phyloP scores from a whole-genome alignment of 495 filamentous ascomycete genomes.

The Penicillium crystallinum region DNA sequence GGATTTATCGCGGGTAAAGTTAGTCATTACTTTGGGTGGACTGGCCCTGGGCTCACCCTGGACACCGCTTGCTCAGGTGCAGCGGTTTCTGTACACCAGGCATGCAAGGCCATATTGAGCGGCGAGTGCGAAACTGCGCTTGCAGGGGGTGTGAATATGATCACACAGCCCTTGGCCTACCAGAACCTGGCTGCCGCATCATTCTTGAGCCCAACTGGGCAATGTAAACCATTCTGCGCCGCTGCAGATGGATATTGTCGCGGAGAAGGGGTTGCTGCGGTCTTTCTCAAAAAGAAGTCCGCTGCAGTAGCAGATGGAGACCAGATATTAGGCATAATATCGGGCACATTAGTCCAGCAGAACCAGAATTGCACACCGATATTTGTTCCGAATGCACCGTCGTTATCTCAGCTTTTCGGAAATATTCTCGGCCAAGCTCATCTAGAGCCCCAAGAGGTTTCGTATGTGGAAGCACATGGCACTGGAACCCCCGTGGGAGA shows the following conservation, averaged over 20 bases:
- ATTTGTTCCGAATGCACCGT: conserved; percentile 42
- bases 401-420: conserved; percentile 25
- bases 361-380: conserved; percentile 57
- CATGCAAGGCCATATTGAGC: conserved; percentile 25
- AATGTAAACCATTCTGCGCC: conserved; percentile 58
- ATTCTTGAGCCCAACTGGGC: conserved; percentile 43
- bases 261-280: conserved; percentile 29
- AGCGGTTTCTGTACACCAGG: conserved; percentile 28
- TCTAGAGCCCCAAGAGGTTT: conserved; percentile 12
- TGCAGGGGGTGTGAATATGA: conserved; percentile 36
- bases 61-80: conserved; percentile 45
- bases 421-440: conserved; percentile 1
- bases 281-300: conserved; percentile 51
- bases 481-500: conserved; percentile 42
- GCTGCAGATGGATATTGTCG: conserved; percentile 36
- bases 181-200: conserved; percentile 34
- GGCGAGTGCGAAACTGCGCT: conserved; percentile 30
- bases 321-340: conserved; percentile 55
- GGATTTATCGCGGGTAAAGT: conserved; percentile 25
- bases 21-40: conserved; percentile 38
- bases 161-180: conserved; percentile 22
- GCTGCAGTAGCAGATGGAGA: conserved; percentile 58
- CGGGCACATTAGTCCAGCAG: conserved; percentile 54
- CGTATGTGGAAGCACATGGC: conserved; percentile 37
- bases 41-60: conserved; percentile 29